phyloP scores from a whole-genome alignment of 78 protist species.

The Dictyostelium firmibasis region DNA sequence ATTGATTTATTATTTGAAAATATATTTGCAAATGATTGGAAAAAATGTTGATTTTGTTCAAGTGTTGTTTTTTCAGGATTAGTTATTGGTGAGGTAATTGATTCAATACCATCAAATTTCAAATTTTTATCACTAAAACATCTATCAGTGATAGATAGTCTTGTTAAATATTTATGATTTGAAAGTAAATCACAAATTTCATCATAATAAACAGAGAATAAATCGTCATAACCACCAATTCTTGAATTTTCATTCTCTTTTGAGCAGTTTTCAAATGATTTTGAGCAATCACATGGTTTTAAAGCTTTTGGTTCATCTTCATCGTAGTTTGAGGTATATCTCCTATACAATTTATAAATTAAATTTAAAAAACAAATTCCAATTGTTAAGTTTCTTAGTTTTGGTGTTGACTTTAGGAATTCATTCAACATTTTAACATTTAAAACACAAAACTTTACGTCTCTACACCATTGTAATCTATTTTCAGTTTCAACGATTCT shows the following conservation, averaged over 20 bases:
- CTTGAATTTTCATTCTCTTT: neutral
- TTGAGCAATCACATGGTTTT: neutral
- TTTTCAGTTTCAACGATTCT: neutral
- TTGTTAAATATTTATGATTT: neutral
- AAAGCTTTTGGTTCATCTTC: neutral
- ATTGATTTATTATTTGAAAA: neutral
- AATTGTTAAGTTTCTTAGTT: neutral
- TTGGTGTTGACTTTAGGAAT: neutral
- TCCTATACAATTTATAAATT: neutral
- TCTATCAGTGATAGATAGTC: neutral
- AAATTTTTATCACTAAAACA: neutral
- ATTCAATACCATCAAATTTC: neutral
- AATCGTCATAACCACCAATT: neutral
- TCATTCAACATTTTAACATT: neutral
- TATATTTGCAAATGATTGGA: neutral
- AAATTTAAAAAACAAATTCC: neutral
- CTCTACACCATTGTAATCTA: neutral
- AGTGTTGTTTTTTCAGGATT: neutral
- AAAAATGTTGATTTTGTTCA: neutral
- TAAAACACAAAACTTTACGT: neutral
- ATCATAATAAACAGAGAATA: neutral
- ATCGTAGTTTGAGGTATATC: neutral
- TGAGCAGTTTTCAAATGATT: neutral
- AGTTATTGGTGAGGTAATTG: neutral
- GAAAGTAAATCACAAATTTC: neutral